Conservation (phyloP, 208 protist genomes). For the Crithidia mellificae region DNA sequence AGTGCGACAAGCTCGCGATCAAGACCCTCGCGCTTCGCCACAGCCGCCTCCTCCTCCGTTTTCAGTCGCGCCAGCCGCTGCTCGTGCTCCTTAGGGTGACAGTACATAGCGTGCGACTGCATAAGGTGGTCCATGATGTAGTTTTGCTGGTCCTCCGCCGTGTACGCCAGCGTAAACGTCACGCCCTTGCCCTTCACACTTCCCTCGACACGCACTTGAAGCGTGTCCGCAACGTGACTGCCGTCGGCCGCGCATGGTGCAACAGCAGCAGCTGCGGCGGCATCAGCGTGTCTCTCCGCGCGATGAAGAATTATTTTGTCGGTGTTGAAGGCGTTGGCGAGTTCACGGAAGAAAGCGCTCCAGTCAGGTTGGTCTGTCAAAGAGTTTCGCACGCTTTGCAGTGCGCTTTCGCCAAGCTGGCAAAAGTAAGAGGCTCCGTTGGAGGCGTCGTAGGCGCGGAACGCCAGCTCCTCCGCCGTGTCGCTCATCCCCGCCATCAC, state of each 20-base stretch:
- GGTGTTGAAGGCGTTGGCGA: constrained; percentile 53
- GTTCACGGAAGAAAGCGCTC: constrained; percentile 59
- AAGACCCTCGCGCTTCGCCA: constrained; percentile 45
- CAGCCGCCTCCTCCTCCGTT: constrained; percentile 41
- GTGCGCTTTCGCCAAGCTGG: constrained; percentile 46
- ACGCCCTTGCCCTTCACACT: constrained; percentile 26
- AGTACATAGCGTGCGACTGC: constrained; percentile 43
- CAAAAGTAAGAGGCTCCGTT: constrained; percentile 49
- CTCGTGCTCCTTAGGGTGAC: constrained; percentile 67
- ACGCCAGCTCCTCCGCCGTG: constrained; percentile 42
- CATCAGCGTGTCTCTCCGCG: neutral
- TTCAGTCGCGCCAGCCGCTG: constrained; percentile 39
- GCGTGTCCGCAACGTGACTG: constrained; percentile 1
- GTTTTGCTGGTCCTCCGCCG: constrained; percentile 39
- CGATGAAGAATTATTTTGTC: constrained; percentile 31
- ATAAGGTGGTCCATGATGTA: constrained; percentile 58
- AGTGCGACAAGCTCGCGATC: constrained; percentile 74
- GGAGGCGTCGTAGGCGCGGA: constrained; percentile 50
- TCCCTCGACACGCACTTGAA: constrained; percentile 20
- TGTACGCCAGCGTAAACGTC: constrained; percentile 32
- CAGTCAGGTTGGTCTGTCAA: constrained; percentile 52
- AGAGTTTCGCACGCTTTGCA: constrained; percentile 37
- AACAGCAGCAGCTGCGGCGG: neutral
- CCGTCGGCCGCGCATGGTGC: constrained; percentile 12
- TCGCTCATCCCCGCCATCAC: constrained; percentile 73